These are phyloP conservation scores for Smallanthus sonchifolius DNA, from an alignment of 129 eudicot genomes.

Conservation along the genomic window DNA sequence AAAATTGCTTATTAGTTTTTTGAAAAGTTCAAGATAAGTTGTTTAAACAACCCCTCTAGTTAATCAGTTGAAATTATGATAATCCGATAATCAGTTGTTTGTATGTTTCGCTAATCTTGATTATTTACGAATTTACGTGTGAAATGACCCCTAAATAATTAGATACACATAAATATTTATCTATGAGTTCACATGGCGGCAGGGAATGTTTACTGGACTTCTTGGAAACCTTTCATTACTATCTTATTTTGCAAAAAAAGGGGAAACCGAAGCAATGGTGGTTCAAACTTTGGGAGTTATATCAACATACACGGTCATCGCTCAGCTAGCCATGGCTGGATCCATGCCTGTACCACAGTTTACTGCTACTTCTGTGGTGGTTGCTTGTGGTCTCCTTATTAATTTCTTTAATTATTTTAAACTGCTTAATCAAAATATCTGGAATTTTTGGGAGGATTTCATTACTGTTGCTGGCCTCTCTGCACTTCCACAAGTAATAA, in stretches of 20 bases:
- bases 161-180: neutral
- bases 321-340: slow-evolving; percentile 87
- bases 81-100: neutral
- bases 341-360: slow-evolving; percentile 92
- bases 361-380: slow-evolving; percentile 53
- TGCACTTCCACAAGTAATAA: slow-evolving; percentile 83
- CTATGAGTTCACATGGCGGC: slow-evolving; percentile 10
- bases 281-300: slow-evolving; percentile 90
- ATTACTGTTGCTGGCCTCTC: slow-evolving; percentile 87
- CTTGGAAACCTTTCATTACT: slow-evolving; percentile 85
- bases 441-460: slow-evolving; percentile 95
- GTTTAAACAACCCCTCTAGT: no score
- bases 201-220: slow-evolving; percentile 97
- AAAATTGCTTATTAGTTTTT: neutral
- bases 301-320: slow-evolving; percentile 64
- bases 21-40: no score
- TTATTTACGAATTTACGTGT: neutral
- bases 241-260: slow-evolving; percentile 88
- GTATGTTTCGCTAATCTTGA: neutral
- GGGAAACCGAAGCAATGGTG: slow-evolving; percentile 77
- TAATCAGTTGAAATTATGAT: no score
- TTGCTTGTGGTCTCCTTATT: slow-evolving; percentile 64
- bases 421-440: slow-evolving; percentile 51
- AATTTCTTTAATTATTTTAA: slow-evolving; percentile 73
- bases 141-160: neutral